A percentile compares a stretch with the other conserved stretches of the same genome.
These are phyloP conservation scores for Metschnikowia aberdeeniae DNA, from an alignment of 805 yeast genomes.

Conservation along the genomic window DNA sequence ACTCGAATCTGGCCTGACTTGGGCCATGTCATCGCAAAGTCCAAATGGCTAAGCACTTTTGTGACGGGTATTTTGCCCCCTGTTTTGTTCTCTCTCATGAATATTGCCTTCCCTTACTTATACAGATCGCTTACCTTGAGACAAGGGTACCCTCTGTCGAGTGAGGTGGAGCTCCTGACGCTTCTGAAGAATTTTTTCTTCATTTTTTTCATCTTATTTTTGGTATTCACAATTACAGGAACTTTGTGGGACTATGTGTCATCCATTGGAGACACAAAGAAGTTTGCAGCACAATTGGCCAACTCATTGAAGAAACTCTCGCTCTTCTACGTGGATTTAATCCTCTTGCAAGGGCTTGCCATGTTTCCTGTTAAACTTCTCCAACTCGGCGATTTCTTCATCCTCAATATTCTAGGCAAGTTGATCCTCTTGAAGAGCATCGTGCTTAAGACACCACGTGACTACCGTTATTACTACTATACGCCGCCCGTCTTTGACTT, in stretches of 20 bases:
- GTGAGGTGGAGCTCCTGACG: conserved; percentile 56
- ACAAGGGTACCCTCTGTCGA: conserved; percentile 54
- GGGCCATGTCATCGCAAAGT: conserved; percentile 48
- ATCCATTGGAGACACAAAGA: conserved; percentile 53
- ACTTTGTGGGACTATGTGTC: conserved; percentile 59
- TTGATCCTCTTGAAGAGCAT: conserved; percentile 36
- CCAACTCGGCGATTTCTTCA: conserved; percentile 51
- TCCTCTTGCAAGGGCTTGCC: conserved; percentile 65
- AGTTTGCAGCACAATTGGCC: conserved; percentile 53
- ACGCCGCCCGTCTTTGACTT: conserved; percentile 59
- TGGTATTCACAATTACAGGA: conserved; percentile 60
- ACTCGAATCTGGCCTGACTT: conserved; percentile 56
- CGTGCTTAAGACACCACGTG: conserved; percentile 47
- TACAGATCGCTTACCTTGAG: conserved; percentile 46
- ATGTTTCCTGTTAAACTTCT: conserved; percentile 57
- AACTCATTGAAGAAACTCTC: conserved; percentile 49
- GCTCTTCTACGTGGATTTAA: conserved; percentile 54
- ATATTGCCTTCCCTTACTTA: conserved; percentile 51
- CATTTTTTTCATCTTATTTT: conserved; percentile 56
- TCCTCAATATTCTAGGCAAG: conserved; percentile 39
- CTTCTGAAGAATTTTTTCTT: conserved; percentile 57
- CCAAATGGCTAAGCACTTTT: conserved; percentile 49
- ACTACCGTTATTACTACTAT: conserved; percentile 48
- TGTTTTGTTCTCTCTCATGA: conserved; percentile 51
- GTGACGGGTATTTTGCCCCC: conserved; percentile 64